Base-by-base conservation (phyloP, 495 filamentous ascomycete species). In the Terfezia boudieri region DNA sequence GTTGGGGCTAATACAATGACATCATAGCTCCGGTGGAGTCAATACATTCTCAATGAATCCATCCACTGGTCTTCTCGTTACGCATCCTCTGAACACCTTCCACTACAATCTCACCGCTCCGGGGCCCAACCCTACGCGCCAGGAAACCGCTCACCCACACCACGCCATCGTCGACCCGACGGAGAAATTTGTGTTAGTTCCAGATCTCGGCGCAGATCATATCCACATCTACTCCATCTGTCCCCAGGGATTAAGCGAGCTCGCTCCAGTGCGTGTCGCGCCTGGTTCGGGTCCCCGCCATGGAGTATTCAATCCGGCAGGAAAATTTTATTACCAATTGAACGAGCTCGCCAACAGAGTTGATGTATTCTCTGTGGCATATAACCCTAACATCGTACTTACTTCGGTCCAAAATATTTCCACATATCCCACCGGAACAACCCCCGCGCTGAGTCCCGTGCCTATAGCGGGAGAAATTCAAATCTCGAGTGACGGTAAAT, bases 171-270 rank as follows among this genome's bases (percentile, higher is more conserved):
- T 86, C 23, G 83, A 89, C 61, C 83, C 83, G 14, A 80, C 78
- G 0, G 76, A 71, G 0, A 61, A 69, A 22, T 87, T 76, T 67
- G 59, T 84, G 16, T 57, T 86, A 0, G 71, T 78, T 8, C 81
- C 83, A 9, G 84, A 89, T 55, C 69, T 89, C 7, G 83, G 83
- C 51, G 71, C 78, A 16, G 83, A 89, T 60, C 60, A 80, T n/a
- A 57, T 86, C 48, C 78, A 76, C 53, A 66, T 86, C 43, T 84
- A 77, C 66, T 59, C 61, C 32, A 75, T 81, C 56, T 46, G 14
- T 14, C 66, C 78, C 53, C 48, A 56, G 0, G 36, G 22, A 0
- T 60, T 73, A 57, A 68, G 63, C 11, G 59, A 66, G 35, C 49
- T 67, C 49, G 50, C 59, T 7, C 62, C 69, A 1, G 60, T 74